phyloP scores from a whole-genome alignment of 768 basidiomycete genomes.

The Lactarius tabidus region DNA sequence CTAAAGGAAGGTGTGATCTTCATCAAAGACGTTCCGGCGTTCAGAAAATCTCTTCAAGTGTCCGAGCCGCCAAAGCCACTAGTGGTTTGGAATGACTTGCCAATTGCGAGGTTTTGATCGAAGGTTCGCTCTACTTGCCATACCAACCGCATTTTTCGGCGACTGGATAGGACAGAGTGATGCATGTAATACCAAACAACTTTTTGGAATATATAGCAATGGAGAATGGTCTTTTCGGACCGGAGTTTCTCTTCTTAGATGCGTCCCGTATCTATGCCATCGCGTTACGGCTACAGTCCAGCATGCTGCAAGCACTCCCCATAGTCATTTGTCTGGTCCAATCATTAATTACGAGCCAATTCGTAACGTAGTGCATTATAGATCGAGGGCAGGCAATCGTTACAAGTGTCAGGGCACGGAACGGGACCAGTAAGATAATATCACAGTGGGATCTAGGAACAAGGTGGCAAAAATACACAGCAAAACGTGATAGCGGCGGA shows the following conservation, averaged over 20 bases:
- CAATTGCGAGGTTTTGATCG: conserved; percentile 49
- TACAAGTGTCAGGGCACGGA: neutral
- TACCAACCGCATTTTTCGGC: neutral
- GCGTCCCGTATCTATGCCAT: neutral
- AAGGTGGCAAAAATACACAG: conserved; percentile 15
- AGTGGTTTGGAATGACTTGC: conserved; percentile 72
- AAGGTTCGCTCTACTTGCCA: neutral
- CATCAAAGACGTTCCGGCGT: conserved; percentile 61
- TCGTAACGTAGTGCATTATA: conserved; percentile 9
- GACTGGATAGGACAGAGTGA: neutral
- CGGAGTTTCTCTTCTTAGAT: neutral
- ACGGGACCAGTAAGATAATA: conserved; percentile 5
- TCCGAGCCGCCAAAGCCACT: conserved; percentile 62
- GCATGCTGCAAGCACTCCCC: neutral
- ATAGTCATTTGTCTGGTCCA: neutral
- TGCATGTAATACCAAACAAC: neutral
- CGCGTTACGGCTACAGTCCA: neutral
- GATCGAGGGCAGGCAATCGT: conserved; percentile 6
- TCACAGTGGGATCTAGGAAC: conserved; percentile 8
- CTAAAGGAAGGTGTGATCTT: conserved; percentile 48
- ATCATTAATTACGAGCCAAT: conserved; percentile 10
- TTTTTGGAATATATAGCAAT: neutral
- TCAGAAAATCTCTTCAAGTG: conserved; percentile 55
- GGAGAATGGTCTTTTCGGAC: neutral
- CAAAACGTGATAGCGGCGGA: conserved; percentile 23